Base-by-base conservation (phyloP, 1,139 yeast species). In the Hansenula sp. region DNA sequence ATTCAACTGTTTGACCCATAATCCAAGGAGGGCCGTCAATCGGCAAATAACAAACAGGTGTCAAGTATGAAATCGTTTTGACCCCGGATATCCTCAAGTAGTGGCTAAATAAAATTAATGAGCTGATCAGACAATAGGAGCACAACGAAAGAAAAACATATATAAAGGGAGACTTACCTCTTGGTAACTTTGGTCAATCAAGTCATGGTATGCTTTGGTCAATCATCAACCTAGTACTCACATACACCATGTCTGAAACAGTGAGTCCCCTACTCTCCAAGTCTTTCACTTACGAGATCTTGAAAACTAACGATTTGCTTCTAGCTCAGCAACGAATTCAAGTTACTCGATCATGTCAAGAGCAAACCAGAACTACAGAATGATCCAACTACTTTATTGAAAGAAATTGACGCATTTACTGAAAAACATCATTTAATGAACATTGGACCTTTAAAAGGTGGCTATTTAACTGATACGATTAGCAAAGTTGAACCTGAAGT, bases 381-480 rank as follows among this genome's bases (percentile, higher is more conserved):
- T 34, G 42, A 54, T 1, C 55, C 58, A n/a, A 45, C 45, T 16
- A 43, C 40, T 3, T 41, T 53, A 5, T 31, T 53, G 9, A 27
- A 44, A 6, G 41, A 40, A 28, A 52, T 54, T 13, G 54, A 52
- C 30, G 38, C 29, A 4, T 52, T 42, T 15, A 41, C 40, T 2
- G n/a, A 29, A 17, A 32, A 31, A 13, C 40, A 48, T 12, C 32
- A 16, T 3, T 52, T 66, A 35, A 69, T 66, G 68, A 64, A 60
- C 25, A 54, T 72, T 31, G 77, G 76, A 0, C 58, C 57, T 1
- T 30, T 45, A 10, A 72, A 71, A 44, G 75, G 74, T 1, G 35
- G 54, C n/a, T 44, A 59, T 1, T 57, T 73, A 5, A 41, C 58
- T 15, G 59, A 65, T 3, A 51, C 61, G 40, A 58, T 72, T 19